Evolutionary conservation across 257 asterid genomes (phyloP).

Genomic region (Ballota nigra): DNA sequence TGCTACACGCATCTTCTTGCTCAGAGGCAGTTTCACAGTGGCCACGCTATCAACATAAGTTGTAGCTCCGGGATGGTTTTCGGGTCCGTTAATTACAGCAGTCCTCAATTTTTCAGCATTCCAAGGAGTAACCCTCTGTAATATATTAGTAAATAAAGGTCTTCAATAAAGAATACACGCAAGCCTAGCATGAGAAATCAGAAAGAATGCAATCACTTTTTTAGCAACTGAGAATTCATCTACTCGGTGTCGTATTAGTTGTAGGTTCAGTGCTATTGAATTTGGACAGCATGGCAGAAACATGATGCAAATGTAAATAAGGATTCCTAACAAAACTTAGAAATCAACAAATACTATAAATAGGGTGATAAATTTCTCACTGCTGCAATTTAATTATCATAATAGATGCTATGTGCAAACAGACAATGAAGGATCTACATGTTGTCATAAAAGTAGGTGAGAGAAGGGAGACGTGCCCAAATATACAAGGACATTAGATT

Average conservation of each 20-base stretch:
- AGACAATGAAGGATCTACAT: background rate
- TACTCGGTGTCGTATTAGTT: background rate
- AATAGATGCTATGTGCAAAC: background rate
- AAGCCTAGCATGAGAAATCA: background rate
- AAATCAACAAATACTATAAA: background rate
- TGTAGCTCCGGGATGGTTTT: constrained; percentile 84
- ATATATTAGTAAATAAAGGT: background rate
- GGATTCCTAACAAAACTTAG: background rate
- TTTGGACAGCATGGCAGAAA: background rate
- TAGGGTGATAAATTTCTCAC: background rate
- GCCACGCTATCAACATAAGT: constrained; percentile 65
- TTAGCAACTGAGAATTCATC: background rate
- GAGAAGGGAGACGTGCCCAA: background rate
- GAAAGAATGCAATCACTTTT: background rate
- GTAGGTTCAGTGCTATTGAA: background rate
- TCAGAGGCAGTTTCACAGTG: constrained; percentile 44
- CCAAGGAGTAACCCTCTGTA: constrained; percentile 97
- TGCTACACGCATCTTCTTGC: constrained; percentile 50
- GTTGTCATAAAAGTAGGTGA: background rate
- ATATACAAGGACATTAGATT: background rate
- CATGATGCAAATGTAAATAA: background rate
- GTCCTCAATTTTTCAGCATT: constrained; percentile 74
- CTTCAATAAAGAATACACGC: background rate
- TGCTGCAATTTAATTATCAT: background rate
- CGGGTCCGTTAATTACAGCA: constrained; percentile 87